Conservation (phyloP, 352 stramenopile genomes). For the Globisporangium splendens region DNA sequence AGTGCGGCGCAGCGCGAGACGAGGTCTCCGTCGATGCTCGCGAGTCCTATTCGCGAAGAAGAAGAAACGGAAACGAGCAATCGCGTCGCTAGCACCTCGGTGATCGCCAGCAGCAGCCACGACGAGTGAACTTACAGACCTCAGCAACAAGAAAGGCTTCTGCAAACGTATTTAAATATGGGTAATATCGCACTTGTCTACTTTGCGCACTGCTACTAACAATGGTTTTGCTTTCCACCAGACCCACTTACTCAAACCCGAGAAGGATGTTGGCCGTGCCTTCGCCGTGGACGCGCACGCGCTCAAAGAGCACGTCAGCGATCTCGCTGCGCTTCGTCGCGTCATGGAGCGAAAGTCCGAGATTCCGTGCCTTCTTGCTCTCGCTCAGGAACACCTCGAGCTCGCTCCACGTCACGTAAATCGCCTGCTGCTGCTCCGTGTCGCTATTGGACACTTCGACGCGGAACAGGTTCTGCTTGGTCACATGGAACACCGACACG, state of each 20-base stretch:
- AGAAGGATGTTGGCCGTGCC: constrained; percentile 48
- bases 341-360: constrained; percentile 21
- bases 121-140: not conserved
- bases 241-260: constrained; percentile 52
- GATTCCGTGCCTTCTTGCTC: constrained; percentile 31
- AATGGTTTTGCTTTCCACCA: not conserved
- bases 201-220: not conserved
- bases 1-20: constrained; percentile 16
- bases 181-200: not conserved
- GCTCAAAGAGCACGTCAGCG: constrained; percentile 59
- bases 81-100: no score
- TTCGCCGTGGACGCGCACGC: constrained; percentile 53
- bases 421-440: constrained; percentile 70
- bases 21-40: not conserved
- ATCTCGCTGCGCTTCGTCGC: constrained; percentile 32
- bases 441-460: constrained; percentile 81
- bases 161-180: constrained; percentile 2
- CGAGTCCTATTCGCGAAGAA: constrained; percentile 16
- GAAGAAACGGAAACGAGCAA: not conserved
- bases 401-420: constrained; percentile 63
- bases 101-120: not conserved
- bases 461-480: constrained; percentile 59
- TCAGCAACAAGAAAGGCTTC: not conserved
- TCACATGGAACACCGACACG: constrained; percentile 64
- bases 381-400: constrained; percentile 54